Conservation (phyloP, 164 flowering plant genomes). For the Hamamelis virginiana region DNA sequence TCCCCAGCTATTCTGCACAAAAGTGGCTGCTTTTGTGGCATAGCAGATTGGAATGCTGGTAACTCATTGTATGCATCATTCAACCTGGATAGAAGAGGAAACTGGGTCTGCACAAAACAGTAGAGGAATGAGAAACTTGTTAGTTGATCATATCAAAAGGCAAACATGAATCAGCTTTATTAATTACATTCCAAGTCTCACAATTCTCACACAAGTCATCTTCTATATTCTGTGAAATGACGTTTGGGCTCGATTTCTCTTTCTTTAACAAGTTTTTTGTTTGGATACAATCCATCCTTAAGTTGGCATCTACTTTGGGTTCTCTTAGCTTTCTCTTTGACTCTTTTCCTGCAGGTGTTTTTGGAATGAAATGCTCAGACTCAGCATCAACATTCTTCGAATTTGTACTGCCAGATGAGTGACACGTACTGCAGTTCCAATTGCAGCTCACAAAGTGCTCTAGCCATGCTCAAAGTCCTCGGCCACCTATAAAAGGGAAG, state of each 20-base stretch:
- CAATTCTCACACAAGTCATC: too few relatives aligned
- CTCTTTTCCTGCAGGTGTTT: slow-evolving; percentile 39
- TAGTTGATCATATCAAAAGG: too few relatives aligned
- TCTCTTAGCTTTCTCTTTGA: slow-evolving; percentile 23
- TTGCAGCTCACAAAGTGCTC: slow-evolving; percentile 56
- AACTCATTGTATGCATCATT: slow-evolving; percentile 45
- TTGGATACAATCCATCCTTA: neutral
- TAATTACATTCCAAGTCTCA: too few relatives aligned
- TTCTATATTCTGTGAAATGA: too few relatives aligned
- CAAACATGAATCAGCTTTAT: too few relatives aligned
- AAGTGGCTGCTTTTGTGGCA: too few relatives aligned
- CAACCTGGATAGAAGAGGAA: slow-evolving; percentile 52
- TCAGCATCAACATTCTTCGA: slow-evolving; percentile 7
- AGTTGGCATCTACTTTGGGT: slow-evolving; percentile 3
- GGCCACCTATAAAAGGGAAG: slow-evolving; percentile 44
- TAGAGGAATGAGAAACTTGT: too few relatives aligned
- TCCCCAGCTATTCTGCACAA: too few relatives aligned
- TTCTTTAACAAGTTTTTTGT: too few relatives aligned
- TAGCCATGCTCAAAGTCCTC: slow-evolving; percentile 57
- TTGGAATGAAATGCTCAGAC: slow-evolving; percentile 30
- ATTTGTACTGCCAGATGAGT: neutral
- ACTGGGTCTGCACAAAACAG: slow-evolving; percentile 53
- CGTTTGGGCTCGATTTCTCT: too few relatives aligned
- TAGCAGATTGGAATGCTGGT: slow-evolving; percentile 55
- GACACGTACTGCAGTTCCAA: slow-evolving; percentile 32